Base-by-base conservation (phyloP, 257 asterid species). In the Plectranthus barbatus region DNA sequence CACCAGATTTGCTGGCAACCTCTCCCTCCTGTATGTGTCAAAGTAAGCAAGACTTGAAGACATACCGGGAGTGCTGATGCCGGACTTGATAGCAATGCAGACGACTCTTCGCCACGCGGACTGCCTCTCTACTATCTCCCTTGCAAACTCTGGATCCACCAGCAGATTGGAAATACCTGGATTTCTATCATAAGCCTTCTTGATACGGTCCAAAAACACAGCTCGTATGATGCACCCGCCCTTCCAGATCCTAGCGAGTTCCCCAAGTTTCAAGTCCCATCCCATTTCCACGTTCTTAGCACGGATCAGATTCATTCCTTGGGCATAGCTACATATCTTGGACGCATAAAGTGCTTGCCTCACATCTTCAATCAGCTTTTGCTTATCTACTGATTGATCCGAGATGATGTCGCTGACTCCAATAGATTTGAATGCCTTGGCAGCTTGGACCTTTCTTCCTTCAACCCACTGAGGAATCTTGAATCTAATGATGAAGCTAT, bases 141-240 rank as follows among this genome's bases (percentile, higher is more conserved):
- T 64, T 11, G 90, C 84, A 56, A 86, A 86, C 76, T 83, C 91
- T 6, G 84, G 86, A 54, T 86, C 94, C 72, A 86, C 88, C 3
- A 86, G 84, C 9, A 83, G 74, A 66, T 79, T 86, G 11, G 91
- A 79, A 21, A 83, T 86, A 31, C 79, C 82, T 8, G 82, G 36
- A 5, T 86, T 86, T 59, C 94, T 81, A 62, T 81, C 94, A 44
- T 86, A 81, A 63, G 94, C 94, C 74, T 77, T 74, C 81, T 81
- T 83, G 51, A 86, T 86, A 54, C 88, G 86, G 60, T 86, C 94
- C 71, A 83, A 79, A 74, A 86, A 81, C 33, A 79, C 73, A 49
- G 91, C 91, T 41, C 88, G 88, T 39, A 86, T 86, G 37, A 86
- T 83, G 79, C 90, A 86, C 6, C 94, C 88, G 6, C 90, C 90